Evolutionary conservation across 495 filamentous ascomycete species (phyloP).

Genomic region (Aspergillus cavernicola): DNA sequence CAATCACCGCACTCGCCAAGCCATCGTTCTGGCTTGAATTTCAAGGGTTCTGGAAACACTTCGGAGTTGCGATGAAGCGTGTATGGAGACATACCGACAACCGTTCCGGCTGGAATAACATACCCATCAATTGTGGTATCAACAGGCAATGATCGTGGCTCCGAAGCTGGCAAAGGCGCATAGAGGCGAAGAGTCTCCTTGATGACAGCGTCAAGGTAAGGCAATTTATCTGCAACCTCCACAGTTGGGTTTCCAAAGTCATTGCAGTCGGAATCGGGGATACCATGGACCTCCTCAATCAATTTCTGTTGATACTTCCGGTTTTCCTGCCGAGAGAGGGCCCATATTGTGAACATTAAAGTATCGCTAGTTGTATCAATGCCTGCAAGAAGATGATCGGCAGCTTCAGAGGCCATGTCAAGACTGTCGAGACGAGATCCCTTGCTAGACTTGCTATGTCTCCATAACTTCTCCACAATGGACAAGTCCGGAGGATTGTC

Average conservation of each 20-base stretch:
- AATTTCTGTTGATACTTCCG: too few relatives aligned
- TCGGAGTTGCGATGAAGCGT: slow-evolving; percentile 21
- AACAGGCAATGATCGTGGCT: slow-evolving; percentile 24
- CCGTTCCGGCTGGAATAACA: slow-evolving; percentile 19
- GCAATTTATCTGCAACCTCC: too few relatives aligned
- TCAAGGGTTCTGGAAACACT: slow-evolving; percentile 20
- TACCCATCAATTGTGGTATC: slow-evolving; percentile 17
- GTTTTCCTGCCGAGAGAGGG: too few relatives aligned
- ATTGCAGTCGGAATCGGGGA: too few relatives aligned
- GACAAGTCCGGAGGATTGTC: too few relatives aligned
- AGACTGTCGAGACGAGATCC: slow-evolving; percentile 21
- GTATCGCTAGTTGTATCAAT: slow-evolving; percentile 41
- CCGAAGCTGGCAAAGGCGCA: slow-evolving; percentile 38
- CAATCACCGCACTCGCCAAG: too few relatives aligned
- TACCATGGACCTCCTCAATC: too few relatives aligned
- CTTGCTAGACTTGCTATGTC: not conserved
- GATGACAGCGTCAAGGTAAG: slow-evolving; percentile 46
- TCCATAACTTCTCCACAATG: too few relatives aligned
- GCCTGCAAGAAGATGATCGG: slow-evolving; percentile 43
- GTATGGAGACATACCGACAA: slow-evolving; percentile 20
- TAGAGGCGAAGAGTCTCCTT: slow-evolving; percentile 51
- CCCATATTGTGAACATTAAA: slow-evolving; percentile 37
- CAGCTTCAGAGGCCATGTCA: slow-evolving; percentile 33
- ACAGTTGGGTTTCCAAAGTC: too few relatives aligned
- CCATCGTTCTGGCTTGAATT: slow-evolving; percentile 21